These are phyloP conservation scores for Neurospora sp. DNA, from an alignment of 495 filamentous ascomycete genomes.

Conservation along the genomic window DNA sequence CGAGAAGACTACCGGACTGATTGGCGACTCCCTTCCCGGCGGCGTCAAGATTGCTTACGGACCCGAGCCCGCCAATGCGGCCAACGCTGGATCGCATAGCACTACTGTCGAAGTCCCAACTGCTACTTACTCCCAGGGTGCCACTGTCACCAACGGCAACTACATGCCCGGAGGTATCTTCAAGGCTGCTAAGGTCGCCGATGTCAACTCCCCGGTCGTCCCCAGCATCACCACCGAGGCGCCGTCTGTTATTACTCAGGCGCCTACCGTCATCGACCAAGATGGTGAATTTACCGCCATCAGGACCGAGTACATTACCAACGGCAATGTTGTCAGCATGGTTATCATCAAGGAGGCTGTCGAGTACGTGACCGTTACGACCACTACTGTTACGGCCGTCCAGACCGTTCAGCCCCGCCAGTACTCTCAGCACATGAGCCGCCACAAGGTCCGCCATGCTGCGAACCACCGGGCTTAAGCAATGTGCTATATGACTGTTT, in stretches of 20 bases:
- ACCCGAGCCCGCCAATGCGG: conserved; percentile 22
- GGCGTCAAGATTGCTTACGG: conserved; percentile 25
- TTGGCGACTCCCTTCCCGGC: conserved; percentile 29
- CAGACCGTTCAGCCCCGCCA: conserved; percentile 14
- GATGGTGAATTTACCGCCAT: conserved; percentile 23
- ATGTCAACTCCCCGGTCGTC: neutral
- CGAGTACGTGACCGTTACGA: conserved; percentile 29
- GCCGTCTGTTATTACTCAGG: conserved; percentile 12
- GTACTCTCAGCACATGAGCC: conserved; percentile 9
- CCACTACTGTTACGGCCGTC: conserved; percentile 9
- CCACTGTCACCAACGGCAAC: conserved; percentile 2
- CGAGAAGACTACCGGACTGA: conserved; percentile 23
- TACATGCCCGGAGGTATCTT: conserved; percentile 19
- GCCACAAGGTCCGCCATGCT: conserved; percentile 11
- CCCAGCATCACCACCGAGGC: conserved; percentile 1
- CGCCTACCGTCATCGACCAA: conserved; percentile 11
- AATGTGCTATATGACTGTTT: neutral
- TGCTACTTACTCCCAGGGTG: conserved; percentile 11
- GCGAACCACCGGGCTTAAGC: neutral
- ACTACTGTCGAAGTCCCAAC: conserved; percentile 11
- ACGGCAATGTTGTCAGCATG: conserved; percentile 28
- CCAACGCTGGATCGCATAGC: conserved; percentile 3
- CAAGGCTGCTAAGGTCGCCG: conserved; percentile 6
- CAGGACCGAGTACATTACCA: conserved; percentile 35
- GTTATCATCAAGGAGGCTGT: conserved; percentile 36